These are phyloP conservation scores for Vinca minor DNA, from an alignment of 257 asterid genomes.

Conservation along the genomic window DNA sequence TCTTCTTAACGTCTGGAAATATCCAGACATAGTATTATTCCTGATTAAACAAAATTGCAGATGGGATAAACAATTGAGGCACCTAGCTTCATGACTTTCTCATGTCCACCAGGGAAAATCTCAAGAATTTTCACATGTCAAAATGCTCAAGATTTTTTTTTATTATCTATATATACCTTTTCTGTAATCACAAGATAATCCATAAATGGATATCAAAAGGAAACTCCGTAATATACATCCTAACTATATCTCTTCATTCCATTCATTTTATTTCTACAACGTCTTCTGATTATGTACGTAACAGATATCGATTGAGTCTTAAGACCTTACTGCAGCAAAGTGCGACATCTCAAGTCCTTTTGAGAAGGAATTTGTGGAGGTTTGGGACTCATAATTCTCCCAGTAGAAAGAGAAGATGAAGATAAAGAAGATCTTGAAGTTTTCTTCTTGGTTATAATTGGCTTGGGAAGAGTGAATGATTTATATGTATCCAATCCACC, in stretches of 20 bases:
- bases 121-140: no score
- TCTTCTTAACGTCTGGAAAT: no score
- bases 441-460: conserved; percentile 50
- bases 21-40: no score
- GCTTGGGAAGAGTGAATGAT: conserved; percentile 48
- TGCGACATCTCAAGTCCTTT: conserved; percentile 20
- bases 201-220: no score
- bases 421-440: conserved; percentile 31
- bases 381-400: conserved; percentile 21
- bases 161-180: neutral
- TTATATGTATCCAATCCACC: conserved; percentile 42
- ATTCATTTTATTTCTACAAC: no score
- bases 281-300: no score
- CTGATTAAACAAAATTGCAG: no score
- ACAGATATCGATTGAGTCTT: no score
- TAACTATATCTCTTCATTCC: neutral
- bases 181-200: neutral
- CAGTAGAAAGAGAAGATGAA: conserved; percentile 27
- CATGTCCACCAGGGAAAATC: neutral
- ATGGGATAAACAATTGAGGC: neutral
- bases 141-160: neutral
- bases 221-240: neutral
- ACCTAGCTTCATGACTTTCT: no score
- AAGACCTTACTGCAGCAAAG: no score
- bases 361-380: conserved; percentile 31